Conservation (phyloP, 345 rosid genomes). For the Sisymbrium altissimum region DNA sequence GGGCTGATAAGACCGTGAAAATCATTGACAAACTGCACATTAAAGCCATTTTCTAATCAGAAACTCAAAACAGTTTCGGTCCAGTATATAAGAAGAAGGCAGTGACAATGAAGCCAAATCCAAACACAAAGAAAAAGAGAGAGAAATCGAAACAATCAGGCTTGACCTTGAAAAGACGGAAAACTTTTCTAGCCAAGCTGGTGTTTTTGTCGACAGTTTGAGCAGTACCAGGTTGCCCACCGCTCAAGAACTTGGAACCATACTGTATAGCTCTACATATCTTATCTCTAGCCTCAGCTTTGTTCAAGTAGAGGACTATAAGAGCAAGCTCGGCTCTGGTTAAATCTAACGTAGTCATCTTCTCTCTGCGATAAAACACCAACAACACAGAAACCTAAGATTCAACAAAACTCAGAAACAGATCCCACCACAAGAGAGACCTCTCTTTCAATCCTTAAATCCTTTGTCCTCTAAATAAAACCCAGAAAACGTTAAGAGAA, state of each 20-base stretch:
- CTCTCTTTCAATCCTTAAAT: too few relatives aligned
- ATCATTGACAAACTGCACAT: constrained; percentile 81
- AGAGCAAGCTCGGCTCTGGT: constrained; percentile 89
- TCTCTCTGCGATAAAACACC: constrained; percentile 29
- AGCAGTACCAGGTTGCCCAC: constrained; percentile 92
- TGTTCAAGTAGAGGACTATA: constrained; percentile 77
- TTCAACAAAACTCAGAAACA: constrained; percentile 7
- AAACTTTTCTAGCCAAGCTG: constrained; percentile 96
- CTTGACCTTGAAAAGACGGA: constrained; percentile 88
- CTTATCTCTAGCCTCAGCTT: constrained; percentile 99
- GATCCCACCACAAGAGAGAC: neutral
- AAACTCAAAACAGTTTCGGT: neutral
- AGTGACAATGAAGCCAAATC: too few relatives aligned
- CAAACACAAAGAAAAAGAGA: too few relatives aligned
- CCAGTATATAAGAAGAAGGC: constrained; percentile 2
- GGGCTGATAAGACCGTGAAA: constrained; percentile 88
- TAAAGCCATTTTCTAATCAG: neutral
- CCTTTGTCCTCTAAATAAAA: neutral
- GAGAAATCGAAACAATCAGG: neutral
- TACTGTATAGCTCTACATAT: constrained; percentile 97
- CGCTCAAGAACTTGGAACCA: constrained; percentile 87
- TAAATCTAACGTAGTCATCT: constrained; percentile 74
- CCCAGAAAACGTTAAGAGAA: neutral
- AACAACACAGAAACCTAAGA: constrained; percentile 13
- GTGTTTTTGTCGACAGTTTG: constrained; percentile 91